These are phyloP conservation scores for Suillus lakei DNA, from an alignment of 768 basidiomycete genomes.

Conservation along the genomic window DNA sequence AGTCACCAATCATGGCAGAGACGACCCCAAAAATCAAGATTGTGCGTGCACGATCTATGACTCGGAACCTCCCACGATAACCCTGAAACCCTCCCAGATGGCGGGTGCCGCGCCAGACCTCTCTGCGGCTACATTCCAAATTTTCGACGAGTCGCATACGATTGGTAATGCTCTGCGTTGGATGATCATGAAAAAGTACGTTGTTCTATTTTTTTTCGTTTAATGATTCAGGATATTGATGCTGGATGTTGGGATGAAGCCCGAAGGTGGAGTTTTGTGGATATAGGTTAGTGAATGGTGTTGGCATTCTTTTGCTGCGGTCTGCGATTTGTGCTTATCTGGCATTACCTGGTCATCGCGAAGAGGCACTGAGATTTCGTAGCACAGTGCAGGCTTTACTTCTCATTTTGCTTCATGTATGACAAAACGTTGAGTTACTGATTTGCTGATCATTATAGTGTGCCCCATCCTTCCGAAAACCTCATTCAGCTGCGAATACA, in stretches of 20 bases:
- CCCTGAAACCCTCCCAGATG: conserved; percentile 54
- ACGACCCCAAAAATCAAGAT: conserved; percentile 36
- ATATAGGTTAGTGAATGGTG: conserved; percentile 68
- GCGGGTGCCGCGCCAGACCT: conserved; percentile 82
- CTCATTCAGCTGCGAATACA: conserved; percentile 97
- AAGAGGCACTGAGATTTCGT: background rate
- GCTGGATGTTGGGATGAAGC: conserved; percentile 50
- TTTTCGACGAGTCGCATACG: conserved; percentile 5
- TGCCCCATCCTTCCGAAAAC: conserved; percentile 95
- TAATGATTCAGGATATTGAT: background rate
- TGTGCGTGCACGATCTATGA: conserved; percentile 14
- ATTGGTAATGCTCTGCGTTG: conserved; percentile 93
- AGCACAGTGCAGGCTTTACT: conserved; percentile 2
- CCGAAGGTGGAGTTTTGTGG: conserved; percentile 98
- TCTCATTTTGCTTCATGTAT: background rate
- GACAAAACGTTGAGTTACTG: background rate
- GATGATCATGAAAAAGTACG: conserved; percentile 99
- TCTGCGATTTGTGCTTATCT: background rate
- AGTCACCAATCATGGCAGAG: conserved; percentile 31
- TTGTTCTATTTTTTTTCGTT: conserved; percentile 9
- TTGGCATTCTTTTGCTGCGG: background rate
- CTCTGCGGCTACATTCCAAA: conserved; percentile 83
- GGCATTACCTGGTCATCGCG: background rate
- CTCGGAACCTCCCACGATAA: background rate
- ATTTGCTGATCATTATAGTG: conserved; percentile 19